Percentiles rank a stretch among this genome's conserved stretches.
Conservation (phyloP, 208 protist genomes). For the Leishmania aethiopica region DNA sequence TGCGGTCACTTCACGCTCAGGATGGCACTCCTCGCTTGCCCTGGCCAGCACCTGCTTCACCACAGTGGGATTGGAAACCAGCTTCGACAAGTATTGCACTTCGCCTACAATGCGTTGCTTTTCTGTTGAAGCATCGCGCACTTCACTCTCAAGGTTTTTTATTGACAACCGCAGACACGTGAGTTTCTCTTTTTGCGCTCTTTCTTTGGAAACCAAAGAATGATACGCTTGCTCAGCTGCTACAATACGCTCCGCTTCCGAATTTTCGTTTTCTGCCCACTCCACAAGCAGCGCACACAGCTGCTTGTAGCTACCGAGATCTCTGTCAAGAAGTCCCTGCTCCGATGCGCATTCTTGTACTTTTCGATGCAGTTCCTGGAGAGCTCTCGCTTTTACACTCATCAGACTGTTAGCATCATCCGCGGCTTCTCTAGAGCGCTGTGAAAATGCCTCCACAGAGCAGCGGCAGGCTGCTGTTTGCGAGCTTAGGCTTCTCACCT, state of each 20-base stretch:
- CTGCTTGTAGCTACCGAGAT: neutral
- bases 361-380: neutral
- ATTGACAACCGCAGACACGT: neutral
- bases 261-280: neutral
- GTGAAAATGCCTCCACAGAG: neutral
- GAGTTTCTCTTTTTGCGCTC: neutral
- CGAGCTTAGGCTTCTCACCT: neutral
- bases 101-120: conserved; percentile 12
- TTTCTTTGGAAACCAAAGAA: neutral
- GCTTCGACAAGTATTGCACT: conserved; percentile 6
- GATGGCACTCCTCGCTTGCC: neutral
- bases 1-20: neutral
- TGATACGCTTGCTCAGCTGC: conserved; percentile 1
- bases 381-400: too few relatives aligned
- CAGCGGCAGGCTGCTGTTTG: neutral
- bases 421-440: neutral
- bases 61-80: conserved; percentile 1
- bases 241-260: neutral
- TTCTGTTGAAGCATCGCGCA: neutral
- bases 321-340: neutral
- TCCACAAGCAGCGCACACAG: neutral
- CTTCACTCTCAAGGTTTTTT: conserved; percentile 5
- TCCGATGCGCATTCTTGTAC: neutral
- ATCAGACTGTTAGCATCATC: neutral
- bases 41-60: neutral